Evolutionary conservation across 2,329 filamentous ascomycete species (phyloP).

Genomic region (Trichoderma breve): DNA sequence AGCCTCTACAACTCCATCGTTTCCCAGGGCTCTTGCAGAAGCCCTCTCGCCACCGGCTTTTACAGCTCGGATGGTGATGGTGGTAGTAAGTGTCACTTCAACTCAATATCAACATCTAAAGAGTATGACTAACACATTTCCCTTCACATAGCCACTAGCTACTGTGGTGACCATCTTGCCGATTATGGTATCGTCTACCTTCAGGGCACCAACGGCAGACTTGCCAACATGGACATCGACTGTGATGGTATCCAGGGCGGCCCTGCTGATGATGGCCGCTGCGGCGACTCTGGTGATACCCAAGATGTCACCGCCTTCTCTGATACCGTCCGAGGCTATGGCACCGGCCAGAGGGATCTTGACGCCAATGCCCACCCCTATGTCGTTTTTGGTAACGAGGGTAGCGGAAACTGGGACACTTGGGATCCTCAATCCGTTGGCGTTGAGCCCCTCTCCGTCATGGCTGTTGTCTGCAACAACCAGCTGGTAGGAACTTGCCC

Average conservation of each 20-base stretch:
- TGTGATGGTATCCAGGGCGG: conserved; percentile 52
- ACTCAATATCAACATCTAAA: neutral
- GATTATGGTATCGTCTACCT: conserved; percentile 48
- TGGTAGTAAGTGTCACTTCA: conserved; percentile 32
- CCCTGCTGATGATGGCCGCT: conserved; percentile 43
- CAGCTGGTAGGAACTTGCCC: conserved; percentile 38
- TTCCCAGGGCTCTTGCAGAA: conserved; percentile 38
- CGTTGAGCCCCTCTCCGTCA: conserved; percentile 51
- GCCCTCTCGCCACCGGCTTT: conserved; percentile 40
- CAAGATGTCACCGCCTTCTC: conserved; percentile 50
- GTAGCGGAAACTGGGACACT: conserved; percentile 31
- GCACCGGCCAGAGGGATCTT: conserved; percentile 40
- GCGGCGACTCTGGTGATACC: conserved; percentile 43
- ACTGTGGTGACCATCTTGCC: conserved; percentile 47
- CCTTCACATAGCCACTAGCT: conserved; percentile 34
- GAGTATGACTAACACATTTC: neutral
- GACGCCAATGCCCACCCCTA: conserved; percentile 53
- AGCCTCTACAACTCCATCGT: conserved; percentile 42
- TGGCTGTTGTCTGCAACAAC: conserved; percentile 53
- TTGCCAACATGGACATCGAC: conserved; percentile 58
- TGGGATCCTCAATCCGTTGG: conserved; percentile 44
- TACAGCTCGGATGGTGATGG: conserved; percentile 38
- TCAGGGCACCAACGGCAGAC: conserved; percentile 39
- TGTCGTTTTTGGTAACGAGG: conserved; percentile 53
- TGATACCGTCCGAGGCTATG: conserved; percentile 38